Percentiles rank a stretch among this genome's conserved stretches.
Conservation (phyloP, 1,284 basidiomycete genomes). For the Garcileccinum viscosum region DNA sequence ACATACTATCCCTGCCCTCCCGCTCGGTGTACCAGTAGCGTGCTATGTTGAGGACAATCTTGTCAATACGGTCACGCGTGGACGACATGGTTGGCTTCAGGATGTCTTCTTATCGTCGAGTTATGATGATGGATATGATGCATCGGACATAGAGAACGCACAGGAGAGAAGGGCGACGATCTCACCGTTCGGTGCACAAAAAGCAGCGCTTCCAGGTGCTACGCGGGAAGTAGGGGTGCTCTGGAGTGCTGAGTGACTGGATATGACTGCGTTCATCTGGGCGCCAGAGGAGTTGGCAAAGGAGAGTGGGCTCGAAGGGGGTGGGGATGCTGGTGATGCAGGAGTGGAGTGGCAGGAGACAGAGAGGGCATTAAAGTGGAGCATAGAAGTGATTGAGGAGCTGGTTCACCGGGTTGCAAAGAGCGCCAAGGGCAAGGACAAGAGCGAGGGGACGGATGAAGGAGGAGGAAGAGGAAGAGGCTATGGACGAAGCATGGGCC, state of each 20-base stretch:
- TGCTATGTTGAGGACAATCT: slow-evolving; percentile 64
- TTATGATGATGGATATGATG: neutral
- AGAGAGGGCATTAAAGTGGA: slow-evolving; percentile 37
- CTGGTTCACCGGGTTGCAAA: slow-evolving; percentile 15
- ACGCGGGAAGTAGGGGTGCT: slow-evolving; percentile 51
- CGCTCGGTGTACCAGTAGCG: slow-evolving; percentile 55
- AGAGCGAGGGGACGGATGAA: slow-evolving; percentile 39
- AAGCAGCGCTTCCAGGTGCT: slow-evolving; percentile 39
- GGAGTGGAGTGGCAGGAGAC: slow-evolving; percentile 32
- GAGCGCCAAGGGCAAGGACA: slow-evolving; percentile 40
- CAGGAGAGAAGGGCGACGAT: neutral
- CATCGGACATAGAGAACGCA: neutral
- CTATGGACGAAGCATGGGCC: neutral
- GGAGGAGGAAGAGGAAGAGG: slow-evolving; percentile 9
- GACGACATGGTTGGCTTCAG: slow-evolving; percentile 50
- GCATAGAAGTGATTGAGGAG: slow-evolving; percentile 31
- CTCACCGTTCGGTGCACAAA: slow-evolving; percentile 18
- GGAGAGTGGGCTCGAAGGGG: slow-evolving; percentile 52
- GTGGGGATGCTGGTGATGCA: neutral
- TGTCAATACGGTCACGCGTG: slow-evolving; percentile 67
- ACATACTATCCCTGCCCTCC: neutral
- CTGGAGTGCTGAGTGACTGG: slow-evolving; percentile 58
- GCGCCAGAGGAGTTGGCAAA: slow-evolving; percentile 66
- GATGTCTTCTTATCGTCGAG: slow-evolving; percentile 22
- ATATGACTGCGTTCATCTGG: slow-evolving; percentile 70